Percentiles rank a stretch among this genome's conserved stretches.
These are phyloP conservation scores for Xylariaceae sp. DNA, from an alignment of 2,329 filamentous ascomycete species.

Conservation along the genomic window DNA sequence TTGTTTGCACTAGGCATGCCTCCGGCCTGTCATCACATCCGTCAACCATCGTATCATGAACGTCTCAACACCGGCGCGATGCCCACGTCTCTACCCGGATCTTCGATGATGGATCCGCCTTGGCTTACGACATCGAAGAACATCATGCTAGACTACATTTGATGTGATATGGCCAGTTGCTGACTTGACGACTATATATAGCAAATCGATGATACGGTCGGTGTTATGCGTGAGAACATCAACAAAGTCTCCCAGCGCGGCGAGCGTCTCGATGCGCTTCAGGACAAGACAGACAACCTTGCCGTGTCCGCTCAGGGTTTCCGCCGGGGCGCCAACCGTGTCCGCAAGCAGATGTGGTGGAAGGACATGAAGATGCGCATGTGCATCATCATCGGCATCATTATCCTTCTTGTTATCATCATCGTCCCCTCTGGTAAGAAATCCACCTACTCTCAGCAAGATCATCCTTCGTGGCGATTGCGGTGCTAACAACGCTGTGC, in stretches of 20 bases:
- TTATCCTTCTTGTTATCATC: slow-evolving; percentile 87
- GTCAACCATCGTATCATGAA: background rate
- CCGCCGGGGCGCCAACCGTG: slow-evolving; percentile 90
- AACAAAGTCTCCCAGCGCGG: slow-evolving; percentile 94
- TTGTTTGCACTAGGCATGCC: background rate
- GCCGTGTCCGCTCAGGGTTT: slow-evolving; percentile 91
- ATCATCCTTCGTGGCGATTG: background rate
- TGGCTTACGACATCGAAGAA: too few species aligned
- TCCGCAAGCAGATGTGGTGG: slow-evolving; percentile 99
- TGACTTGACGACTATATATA: slow-evolving; percentile 36
- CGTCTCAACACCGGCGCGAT: background rate
- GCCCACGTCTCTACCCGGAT: background rate
- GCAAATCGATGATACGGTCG: slow-evolving; percentile 97
- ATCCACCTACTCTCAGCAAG: background rate
- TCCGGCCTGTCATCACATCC: background rate
- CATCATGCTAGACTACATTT: background rate
- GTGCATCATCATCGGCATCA: slow-evolving; percentile 85
- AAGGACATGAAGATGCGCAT: slow-evolving; percentile 99
- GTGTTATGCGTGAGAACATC: slow-evolving; percentile 96
- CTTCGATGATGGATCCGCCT: background rate
- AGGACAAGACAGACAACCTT: slow-evolving; percentile 70
- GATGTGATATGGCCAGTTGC: background rate
- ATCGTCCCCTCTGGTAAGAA: slow-evolving; percentile 83
- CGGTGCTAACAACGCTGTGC: slow-evolving; percentile 11
- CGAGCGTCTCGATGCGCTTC: slow-evolving; percentile 35